Conservation (phyloP, 2,329 filamentous ascomycete genomes). For the Knufia fluminis region DNA sequence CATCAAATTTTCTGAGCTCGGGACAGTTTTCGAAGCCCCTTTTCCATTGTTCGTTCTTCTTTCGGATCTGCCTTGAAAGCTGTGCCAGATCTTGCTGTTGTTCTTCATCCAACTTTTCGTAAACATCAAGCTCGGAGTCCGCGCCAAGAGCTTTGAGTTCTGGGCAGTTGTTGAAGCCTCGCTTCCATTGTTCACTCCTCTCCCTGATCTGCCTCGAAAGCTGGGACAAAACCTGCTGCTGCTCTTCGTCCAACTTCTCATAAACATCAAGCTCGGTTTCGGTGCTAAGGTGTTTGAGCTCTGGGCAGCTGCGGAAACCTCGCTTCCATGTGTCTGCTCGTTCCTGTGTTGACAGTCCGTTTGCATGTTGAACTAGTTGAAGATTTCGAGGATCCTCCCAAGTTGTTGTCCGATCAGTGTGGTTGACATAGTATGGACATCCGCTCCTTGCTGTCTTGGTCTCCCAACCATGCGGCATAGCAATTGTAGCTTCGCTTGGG, state of each 20-base stretch:
- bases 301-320: constrained; percentile 5
- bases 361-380: neutral
- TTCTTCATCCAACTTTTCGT: constrained; percentile 27
- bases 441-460: constrained; percentile 91
- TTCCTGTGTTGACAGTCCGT: neutral
- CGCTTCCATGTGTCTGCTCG: neutral
- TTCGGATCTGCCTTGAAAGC: no score
- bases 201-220: neutral
- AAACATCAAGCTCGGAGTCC: neutral
- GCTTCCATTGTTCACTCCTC: neutral
- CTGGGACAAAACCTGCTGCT: neutral
- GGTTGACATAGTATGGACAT: constrained; percentile 91
- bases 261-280: constrained; percentile 6
- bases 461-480: constrained; percentile 93
- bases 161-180: constrained; percentile 7
- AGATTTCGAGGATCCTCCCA: constrained; percentile 79
- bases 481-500: constrained; percentile 51
- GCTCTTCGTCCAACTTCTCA: neutral
- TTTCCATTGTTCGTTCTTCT: no score
- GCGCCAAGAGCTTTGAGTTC: neutral
- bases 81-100: no score
- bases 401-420: constrained; percentile 94
- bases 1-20: neutral
- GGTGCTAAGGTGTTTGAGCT: neutral
- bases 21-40: no score